Percentiles rank a stretch among this genome's conserved stretches.
These are phyloP conservation scores for Penicillium egyptiacum DNA, from an alignment of 495 filamentous ascomycete genomes.

Conservation along the genomic window DNA sequence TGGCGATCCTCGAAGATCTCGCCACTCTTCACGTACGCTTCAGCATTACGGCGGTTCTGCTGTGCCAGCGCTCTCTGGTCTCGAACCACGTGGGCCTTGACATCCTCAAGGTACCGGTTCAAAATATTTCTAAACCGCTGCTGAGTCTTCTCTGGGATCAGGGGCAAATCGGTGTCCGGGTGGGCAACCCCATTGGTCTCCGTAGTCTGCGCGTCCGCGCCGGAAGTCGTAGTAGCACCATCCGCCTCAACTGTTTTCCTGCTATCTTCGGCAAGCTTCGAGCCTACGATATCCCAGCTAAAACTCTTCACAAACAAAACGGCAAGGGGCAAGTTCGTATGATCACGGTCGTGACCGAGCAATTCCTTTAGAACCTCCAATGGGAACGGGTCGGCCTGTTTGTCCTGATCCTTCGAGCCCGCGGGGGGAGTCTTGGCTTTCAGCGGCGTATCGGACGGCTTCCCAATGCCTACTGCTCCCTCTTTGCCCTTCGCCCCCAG, in stretches of 20 bases:
- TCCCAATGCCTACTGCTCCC: slow-evolving; percentile 43
- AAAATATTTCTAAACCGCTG: slow-evolving; percentile 86
- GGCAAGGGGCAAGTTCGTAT: slow-evolving; percentile 84
- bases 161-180: slow-evolving; percentile 58
- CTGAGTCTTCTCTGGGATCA: slow-evolving; percentile 73
- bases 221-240: slow-evolving; percentile 57
- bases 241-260: slow-evolving; percentile 85
- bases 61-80: slow-evolving; percentile 82
- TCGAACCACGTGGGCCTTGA: slow-evolving; percentile 81
- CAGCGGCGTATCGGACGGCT: slow-evolving; percentile 57
- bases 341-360: slow-evolving; percentile 88
- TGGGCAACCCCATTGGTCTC: slow-evolving; percentile 42
- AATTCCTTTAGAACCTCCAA: slow-evolving; percentile 96
- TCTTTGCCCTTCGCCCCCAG: slow-evolving; percentile 67
- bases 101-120: slow-evolving; percentile 87
- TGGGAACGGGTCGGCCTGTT: slow-evolving; percentile 78
- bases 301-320: slow-evolving; percentile 96
- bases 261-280: slow-evolving; percentile 67
- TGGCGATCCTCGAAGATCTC: slow-evolving; percentile 99
- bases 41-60: slow-evolving; percentile 90
- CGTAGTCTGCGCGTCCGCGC: slow-evolving; percentile 49
- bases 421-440: slow-evolving; percentile 34
- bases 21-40: slow-evolving; percentile 97
- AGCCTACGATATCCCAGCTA: slow-evolving; percentile 90
- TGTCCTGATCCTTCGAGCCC: slow-evolving; percentile 38